phyloP scores from a whole-genome alignment of 2,329 filamentous ascomycete genomes.

The Fusarium duplospermum region DNA sequence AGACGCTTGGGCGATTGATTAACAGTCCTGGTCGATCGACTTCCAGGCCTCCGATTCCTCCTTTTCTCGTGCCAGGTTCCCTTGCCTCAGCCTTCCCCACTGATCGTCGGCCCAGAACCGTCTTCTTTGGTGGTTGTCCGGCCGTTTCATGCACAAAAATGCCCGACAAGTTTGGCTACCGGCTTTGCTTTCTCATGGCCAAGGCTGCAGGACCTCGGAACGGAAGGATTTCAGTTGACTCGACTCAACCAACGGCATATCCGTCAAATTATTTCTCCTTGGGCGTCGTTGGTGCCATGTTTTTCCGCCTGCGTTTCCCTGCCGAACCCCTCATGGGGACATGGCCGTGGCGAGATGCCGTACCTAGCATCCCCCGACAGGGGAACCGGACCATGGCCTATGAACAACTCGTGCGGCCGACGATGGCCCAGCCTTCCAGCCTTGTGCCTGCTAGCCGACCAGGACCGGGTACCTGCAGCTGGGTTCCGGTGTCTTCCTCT shows the following conservation, averaged over 20 bases:
- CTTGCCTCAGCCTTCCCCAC: constrained; percentile 10
- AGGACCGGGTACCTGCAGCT: constrained; percentile 21
- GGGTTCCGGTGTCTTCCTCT: constrained; percentile 7
- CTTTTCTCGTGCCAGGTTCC: background rate
- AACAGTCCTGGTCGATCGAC: background rate
- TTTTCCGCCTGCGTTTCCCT: background rate
- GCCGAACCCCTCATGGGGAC: constrained; percentile 2
- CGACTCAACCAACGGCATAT: background rate
- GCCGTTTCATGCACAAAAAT: constrained; percentile 26
- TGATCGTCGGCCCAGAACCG: constrained; percentile 13
- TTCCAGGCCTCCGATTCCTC: constrained; percentile 1
- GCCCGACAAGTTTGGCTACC: constrained; percentile 4
- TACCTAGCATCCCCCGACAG: constrained; percentile 9
- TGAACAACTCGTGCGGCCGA: constrained; percentile 3
- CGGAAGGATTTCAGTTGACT: background rate
- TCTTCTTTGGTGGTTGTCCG: constrained; percentile 6
- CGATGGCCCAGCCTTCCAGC: background rate
- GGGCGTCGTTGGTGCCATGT: background rate
- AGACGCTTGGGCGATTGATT: constrained; percentile 28
- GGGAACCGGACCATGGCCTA: constrained; percentile 8
- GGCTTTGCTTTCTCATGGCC: background rate
- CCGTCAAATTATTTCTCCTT: background rate
- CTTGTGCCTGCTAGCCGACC: background rate
- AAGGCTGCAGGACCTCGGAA: background rate
- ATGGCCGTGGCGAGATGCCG: background rate